These are phyloP conservation scores for Smittium culicis DNA, from an alignment of 371 early-diverging fungal genomes.

Conservation along the genomic window DNA sequence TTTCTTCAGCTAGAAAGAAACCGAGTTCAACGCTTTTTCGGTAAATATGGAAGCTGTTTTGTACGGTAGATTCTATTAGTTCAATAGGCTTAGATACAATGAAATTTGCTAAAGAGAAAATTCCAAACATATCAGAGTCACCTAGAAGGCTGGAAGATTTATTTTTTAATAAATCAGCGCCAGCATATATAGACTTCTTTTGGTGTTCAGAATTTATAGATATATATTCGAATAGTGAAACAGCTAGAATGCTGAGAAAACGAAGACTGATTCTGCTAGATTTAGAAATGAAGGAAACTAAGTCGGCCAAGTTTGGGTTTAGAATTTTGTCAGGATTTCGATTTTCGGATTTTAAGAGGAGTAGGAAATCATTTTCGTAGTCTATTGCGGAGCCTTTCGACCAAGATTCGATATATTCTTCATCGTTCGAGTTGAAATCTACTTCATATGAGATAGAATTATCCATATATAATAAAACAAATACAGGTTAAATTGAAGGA, in stretches of 20 bases:
- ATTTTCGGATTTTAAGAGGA: not conserved
- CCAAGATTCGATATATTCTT: not conserved
- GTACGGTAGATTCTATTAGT: not conserved
- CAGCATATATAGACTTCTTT: not conserved
- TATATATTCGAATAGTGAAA: not conserved
- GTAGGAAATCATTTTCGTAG: not conserved
- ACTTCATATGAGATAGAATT: not conserved
- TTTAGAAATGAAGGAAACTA: slow-evolving; percentile 1
- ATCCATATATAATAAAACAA: not conserved
- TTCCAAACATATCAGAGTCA: slow-evolving; percentile 2
- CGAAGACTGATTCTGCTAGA: slow-evolving; percentile 10
- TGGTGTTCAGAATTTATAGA: not conserved
- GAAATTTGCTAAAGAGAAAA: slow-evolving; percentile 5
- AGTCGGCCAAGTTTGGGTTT: not conserved
- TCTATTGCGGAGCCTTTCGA: not conserved
- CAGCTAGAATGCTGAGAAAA: not conserved
- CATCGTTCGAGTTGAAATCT: not conserved
- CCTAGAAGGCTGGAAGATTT: not conserved
- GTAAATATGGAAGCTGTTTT: slow-evolving; percentile 52
- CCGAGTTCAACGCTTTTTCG: slow-evolving; percentile 53
- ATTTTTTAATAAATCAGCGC: not conserved
- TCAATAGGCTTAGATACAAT: not conserved
- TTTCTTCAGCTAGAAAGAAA: slow-evolving; percentile 70
- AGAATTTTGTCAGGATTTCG: not conserved
- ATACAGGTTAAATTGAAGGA: no score